These are phyloP conservation scores for Beauveria rudraprayagi DNA, from an alignment of 2,329 filamentous ascomycete species.

Conservation along the genomic window DNA sequence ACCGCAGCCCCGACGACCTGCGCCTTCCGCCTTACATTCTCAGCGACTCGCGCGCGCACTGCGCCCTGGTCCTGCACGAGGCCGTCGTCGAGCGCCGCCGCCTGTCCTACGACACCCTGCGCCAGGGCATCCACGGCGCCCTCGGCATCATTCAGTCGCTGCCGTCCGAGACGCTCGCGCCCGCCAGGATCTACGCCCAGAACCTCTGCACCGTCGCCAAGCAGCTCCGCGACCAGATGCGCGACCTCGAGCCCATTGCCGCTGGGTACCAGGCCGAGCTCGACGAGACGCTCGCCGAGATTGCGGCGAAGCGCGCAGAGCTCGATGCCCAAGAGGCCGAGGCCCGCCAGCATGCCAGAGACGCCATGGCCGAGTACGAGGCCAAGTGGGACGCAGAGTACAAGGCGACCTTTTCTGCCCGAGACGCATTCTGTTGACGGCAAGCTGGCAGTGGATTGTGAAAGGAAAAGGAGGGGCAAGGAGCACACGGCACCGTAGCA, in stretches of 20 bases:
- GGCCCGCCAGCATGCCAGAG: neutral
- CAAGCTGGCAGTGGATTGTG: no score
- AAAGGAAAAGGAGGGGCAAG: no score
- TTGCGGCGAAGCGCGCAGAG: neutral
- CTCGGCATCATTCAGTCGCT: neutral
- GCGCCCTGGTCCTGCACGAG: neutral
- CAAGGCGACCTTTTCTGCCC: neutral
- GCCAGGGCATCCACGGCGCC: neutral
- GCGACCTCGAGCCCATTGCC: neutral
- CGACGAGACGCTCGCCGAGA: neutral
- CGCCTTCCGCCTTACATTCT: neutral
- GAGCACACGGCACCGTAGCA: no score
- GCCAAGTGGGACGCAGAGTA: neutral
- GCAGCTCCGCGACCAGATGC: neutral
- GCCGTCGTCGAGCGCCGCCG: neutral
- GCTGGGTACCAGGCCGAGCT: neutral
- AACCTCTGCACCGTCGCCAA: neutral
- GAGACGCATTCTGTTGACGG: neutral
- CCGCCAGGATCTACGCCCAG: neutral
- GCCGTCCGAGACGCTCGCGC: neutral
- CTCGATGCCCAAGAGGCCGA: neutral
- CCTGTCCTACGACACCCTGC: neutral
- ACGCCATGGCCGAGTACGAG: neutral
- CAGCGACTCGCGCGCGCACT: neutral
- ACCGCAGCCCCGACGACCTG: neutral